phyloP scores from a whole-genome alignment of 306 rosid species.

The Mucuna pruriens region DNA sequence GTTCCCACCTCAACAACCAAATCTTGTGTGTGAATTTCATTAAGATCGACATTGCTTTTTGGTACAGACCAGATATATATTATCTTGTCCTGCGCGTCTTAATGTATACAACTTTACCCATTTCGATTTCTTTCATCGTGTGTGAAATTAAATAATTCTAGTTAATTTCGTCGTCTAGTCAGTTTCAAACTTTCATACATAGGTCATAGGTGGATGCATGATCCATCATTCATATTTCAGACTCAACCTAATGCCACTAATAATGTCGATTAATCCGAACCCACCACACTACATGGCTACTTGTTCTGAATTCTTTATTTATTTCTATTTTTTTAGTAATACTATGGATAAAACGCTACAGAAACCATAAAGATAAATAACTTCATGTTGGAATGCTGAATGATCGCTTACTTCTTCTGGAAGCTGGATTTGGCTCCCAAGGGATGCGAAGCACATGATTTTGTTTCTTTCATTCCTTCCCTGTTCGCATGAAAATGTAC shows the following conservation, averaged over 20 bases:
- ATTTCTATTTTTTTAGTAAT: too few relatives aligned
- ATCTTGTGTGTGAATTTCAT: neutral
- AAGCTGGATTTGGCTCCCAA: neutral
- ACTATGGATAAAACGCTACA: too few relatives aligned
- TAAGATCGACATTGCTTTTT: neutral
- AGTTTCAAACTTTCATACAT: constrained; percentile 22
- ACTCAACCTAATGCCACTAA: constrained; percentile 47
- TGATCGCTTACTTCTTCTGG: neutral
- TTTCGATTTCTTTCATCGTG: neutral
- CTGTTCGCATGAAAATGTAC: neutral
- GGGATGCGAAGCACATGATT: neutral
- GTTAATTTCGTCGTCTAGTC: neutral
- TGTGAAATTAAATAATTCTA: constrained; percentile 11
- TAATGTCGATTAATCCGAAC: constrained; percentile 25
- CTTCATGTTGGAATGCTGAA: neutral
- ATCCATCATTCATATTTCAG: neutral
- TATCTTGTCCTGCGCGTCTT: neutral
- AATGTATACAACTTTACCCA: neutral
- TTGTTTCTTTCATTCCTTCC: neutral
- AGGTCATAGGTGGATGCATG: neutral
- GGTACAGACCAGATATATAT: neutral
- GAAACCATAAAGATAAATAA: too few relatives aligned
- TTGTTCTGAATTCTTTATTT: neutral
- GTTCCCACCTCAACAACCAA: constrained; percentile 36
- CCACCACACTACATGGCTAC: neutral